A percentile compares a stretch with the other conserved stretches of the same genome.
These are phyloP conservation scores for Neofusicoccum kwambonambiense DNA, from an alignment of 2,329 filamentous ascomycete genomes.

Conservation along the genomic window DNA sequence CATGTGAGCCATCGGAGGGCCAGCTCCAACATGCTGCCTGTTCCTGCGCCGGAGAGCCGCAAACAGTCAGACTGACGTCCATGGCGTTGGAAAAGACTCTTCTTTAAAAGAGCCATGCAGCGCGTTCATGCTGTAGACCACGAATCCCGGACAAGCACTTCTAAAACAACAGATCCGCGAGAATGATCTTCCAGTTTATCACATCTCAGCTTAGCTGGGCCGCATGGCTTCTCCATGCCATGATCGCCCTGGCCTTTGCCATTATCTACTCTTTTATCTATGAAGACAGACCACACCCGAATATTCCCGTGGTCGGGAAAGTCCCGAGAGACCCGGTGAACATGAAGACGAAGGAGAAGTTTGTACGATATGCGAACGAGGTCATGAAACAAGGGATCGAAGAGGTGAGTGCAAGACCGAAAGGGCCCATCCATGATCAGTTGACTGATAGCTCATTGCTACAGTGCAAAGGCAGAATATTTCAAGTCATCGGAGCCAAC, in stretches of 20 bases:
- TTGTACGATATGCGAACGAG: neutral
- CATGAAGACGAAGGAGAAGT: slow-evolving; percentile 9
- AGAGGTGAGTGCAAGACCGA: neutral
- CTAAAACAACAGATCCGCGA: neutral
- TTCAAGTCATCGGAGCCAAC: slow-evolving; percentile 12
- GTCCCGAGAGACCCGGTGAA: slow-evolving; percentile 2
- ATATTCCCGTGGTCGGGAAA: neutral
- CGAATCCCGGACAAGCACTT: neutral
- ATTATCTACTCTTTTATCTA: slow-evolving; percentile 7
- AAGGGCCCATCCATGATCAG: neutral
- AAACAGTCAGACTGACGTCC: neutral
- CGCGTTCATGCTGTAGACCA: neutral
- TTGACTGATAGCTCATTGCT: neutral
- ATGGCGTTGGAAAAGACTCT: neutral
- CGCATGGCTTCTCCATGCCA: neutral
- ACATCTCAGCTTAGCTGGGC: neutral
- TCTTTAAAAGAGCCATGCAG: neutral
- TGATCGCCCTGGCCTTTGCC: neutral
- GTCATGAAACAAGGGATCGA: neutral
- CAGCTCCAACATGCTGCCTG: slow-evolving; percentile 1
- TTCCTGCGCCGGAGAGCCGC: neutral
- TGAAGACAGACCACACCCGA: slow-evolving; percentile 7
- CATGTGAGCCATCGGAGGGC: slow-evolving; percentile 7
- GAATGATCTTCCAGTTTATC: neutral
- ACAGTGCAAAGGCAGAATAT: neutral